A percentile compares a stretch with the other conserved stretches of the same genome.
Evolutionary conservation across 2,329 filamentous ascomycete genomes (phyloP).

Genomic region (Stylonectria norvegica): DNA sequence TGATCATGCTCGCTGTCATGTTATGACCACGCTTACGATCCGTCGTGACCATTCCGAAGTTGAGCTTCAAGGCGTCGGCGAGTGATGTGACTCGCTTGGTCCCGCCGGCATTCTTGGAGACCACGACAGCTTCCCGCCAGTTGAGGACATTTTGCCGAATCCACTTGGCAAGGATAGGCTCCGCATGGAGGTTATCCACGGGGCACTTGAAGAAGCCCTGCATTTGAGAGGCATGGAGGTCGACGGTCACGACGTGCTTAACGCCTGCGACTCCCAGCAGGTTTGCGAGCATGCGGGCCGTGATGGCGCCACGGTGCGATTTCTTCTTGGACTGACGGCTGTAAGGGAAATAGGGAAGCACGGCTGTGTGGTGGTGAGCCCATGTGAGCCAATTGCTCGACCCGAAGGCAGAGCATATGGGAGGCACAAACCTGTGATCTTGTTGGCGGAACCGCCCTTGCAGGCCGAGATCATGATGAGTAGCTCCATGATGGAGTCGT

Average conservation of each 20-base stretch:
- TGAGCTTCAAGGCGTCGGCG: conserved; percentile 92
- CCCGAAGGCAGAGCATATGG: conserved; percentile 5
- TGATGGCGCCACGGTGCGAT: conserved; percentile 92
- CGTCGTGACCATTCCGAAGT: conserved; percentile 94
- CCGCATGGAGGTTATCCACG: conserved; percentile 94
- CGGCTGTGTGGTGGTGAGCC: conserved; percentile 51
- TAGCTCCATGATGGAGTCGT: conserved; percentile 98
- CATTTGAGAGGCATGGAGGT: conserved; percentile 97
- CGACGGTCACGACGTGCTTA: conserved; percentile 95
- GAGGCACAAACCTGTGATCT: conserved; percentile 75
- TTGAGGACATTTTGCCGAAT: conserved; percentile 82
- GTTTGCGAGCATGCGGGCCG: conserved; percentile 95
- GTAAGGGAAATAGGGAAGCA: conserved; percentile 96
- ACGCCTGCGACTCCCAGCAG: conserved; percentile 90
- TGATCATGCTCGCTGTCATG: conserved; percentile 76
- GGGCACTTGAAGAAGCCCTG: conserved; percentile 98
- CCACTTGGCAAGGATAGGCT: conserved; percentile 93
- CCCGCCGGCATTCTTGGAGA: conserved; percentile 96
- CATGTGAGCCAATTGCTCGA: conserved; percentile 15
- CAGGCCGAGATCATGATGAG: conserved; percentile 99
- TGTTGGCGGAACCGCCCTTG: conserved; percentile 95
- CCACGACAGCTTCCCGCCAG: conserved; percentile 90
- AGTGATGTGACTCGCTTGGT: conserved; percentile 96
- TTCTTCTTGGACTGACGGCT: conserved; percentile 99
- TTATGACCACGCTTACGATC: conserved; percentile 67